Percentiles rank a stretch among this genome's conserved stretches.
Evolutionary conservation across 2,329 filamentous ascomycete genomes (phyloP).

Genomic region (Bipolaris zeicola): DNA sequence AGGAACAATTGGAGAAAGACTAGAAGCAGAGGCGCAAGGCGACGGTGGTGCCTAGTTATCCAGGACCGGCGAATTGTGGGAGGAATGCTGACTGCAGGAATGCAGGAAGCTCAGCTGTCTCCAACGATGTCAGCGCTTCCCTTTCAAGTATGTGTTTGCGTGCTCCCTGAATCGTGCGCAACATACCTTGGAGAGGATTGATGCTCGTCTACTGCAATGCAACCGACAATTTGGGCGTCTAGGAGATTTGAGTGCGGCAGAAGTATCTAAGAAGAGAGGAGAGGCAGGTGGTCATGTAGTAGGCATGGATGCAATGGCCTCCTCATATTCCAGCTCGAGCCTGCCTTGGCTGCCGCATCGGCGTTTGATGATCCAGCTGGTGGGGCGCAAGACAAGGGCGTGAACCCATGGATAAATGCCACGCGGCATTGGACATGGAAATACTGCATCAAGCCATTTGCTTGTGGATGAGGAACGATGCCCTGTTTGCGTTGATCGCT

Average conservation of each 20-base stretch:
- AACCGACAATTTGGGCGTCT: background rate
- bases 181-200: background rate
- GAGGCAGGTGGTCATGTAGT: slow-evolving; percentile 25
- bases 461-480: background rate
- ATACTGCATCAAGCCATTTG: slow-evolving; percentile 5
- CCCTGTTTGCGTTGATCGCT: slow-evolving; percentile 9
- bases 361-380: slow-evolving; percentile 28
- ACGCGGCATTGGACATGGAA: slow-evolving; percentile 6
- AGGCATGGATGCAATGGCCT: slow-evolving; percentile 19
- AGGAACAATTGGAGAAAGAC: background rate
- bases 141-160: background rate
- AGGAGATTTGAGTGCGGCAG: background rate
- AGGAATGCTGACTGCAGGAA: slow-evolving; percentile 5
- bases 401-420: slow-evolving; percentile 5
- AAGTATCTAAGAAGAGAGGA: slow-evolving; percentile 14
- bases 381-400: slow-evolving; percentile 9
- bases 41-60: slow-evolving; percentile 1
- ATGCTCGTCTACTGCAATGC: background rate
- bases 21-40: background rate
- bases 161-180: background rate
- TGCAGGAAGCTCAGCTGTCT: slow-evolving; percentile 24
- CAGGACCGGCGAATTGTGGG: background rate
- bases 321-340: slow-evolving; percentile 20
- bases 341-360: slow-evolving; percentile 32
- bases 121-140: slow-evolving; percentile 15